Evolutionary conservation across 768 basidiomycete species (phyloP), one percentile per base, ranked within the genome.

Genomic region (Dacryopinax spathularia): DNA sequence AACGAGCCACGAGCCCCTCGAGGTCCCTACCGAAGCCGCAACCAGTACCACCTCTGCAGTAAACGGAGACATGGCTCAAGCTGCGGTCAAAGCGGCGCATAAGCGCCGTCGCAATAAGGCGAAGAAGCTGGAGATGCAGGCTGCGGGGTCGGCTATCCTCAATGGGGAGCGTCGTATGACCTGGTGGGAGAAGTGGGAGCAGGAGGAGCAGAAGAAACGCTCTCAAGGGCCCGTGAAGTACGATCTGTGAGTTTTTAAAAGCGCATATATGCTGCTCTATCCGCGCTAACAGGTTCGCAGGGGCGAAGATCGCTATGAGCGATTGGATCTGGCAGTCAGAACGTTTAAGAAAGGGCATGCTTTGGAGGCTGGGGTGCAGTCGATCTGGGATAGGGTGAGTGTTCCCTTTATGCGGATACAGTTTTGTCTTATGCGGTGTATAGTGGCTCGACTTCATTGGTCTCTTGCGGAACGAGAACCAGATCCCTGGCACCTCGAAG

Each of bases 1-100:
- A 31, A 73, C 75, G 34, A 80, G 78, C 60, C 88, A 90, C 68
- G 66, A 70, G 5, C 48, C 48, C 6, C 10, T 56, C 18, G 7
- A 22, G 10, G 9, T 9, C 43, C 13, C 39, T 22, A 18, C 39
- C 39, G 39, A 18, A 15, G 39, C 39, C 18, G 18, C 16, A 15
- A 41, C 7, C 39, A 41, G 22, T 22, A 41, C 5, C 39, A 41
- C 5, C 39, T 15, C 16, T 22, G 22, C 16, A 6, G 39, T 4
- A 6, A 18, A 41, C 4, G 7, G 4, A 41, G 48, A 56, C 15
- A 56, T 29, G 6, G 48, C 16, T 18, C 18, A 15, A 6, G 39
- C 39, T 15, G 48, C 48, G 5, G 29, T 56, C 13, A 29, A 27
- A 3, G 48, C 48, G 15, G 48, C 48, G 10, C 22, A 56, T 20